Evolutionary conservation across 2,329 filamentous ascomycete genomes (phyloP), one percentile per base, ranked within the genome.

Genomic region (Penicillium freii): DNA sequence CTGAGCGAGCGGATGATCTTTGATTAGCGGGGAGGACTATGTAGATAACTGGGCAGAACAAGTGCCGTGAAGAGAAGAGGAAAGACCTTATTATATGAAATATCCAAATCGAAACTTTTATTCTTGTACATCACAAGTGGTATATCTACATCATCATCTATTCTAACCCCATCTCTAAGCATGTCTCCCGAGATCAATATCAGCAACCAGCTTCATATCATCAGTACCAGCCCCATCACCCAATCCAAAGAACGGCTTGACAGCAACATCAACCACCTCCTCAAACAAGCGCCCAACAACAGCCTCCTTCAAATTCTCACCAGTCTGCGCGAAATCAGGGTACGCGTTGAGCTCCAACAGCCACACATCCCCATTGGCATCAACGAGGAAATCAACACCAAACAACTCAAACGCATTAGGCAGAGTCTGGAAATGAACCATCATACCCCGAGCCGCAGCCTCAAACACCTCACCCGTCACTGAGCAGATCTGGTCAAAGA

Each of bases 261-360:
- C 83, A 2, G 81, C 90, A 62, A 82, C 77, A 55, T 85, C 80
- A 42, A 96, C 80, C 23, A 91, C 87, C 11, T 85, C 89, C 66
- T 85, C 82, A 81, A 95, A 94, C 64, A 99, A 80, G 8, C 87
- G 88, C 21, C 80, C 83, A 25, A 99, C 87, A 40, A 97, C 75
- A 0, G 78, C 63, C 43, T 77, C 83, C 70, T 82, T 85, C 62
- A 96, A 75, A 56, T 89, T 87, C 8, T 82, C 82, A 0, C 94
- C 94, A 17, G 92, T 96, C 83, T 97, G 93, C 69, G 84, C 87
- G 71, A 97, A 97, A 77, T 99, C 94, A 10, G 94, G 94, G 75
- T 96, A 99, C 0, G 93, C 91, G 78, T 99, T 99, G 33, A 96
- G 84, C 78, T 99, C 94, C 56, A 99, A 78, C 68, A 99, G 73